Evolutionary conservation across 306 rosid species (phyloP).

Genomic region (Vigna nakashimae): DNA sequence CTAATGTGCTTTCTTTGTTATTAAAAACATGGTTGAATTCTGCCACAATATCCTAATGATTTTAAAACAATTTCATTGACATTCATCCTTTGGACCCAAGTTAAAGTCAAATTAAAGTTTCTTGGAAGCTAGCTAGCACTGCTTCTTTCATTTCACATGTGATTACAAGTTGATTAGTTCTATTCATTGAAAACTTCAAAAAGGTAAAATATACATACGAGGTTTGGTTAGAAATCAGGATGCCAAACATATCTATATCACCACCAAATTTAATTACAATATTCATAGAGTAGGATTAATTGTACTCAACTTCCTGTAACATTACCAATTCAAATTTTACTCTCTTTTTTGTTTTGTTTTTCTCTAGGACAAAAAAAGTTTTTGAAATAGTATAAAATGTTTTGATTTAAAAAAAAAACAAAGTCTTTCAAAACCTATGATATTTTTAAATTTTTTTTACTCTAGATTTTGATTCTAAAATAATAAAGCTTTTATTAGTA

Average conservation of each 20-base stretch:
- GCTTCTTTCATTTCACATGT: conserved; percentile 16
- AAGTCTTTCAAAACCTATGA: too few species aligned
- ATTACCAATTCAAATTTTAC: background rate
- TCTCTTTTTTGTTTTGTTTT: too few species aligned
- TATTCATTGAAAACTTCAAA: conserved; percentile 42
- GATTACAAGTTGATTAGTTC: conserved; percentile 41
- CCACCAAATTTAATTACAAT: background rate
- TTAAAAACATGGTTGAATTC: background rate
- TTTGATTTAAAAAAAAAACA: too few species aligned
- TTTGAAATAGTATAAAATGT: too few species aligned
- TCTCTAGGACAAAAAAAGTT: too few species aligned
- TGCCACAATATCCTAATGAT: background rate
- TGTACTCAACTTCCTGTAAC: background rate
- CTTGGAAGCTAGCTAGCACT: conserved; percentile 7
- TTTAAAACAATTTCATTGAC: conserved; percentile 10
- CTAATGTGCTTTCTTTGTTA: background rate
- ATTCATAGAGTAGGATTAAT: background rate
- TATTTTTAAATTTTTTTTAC: too few species aligned
- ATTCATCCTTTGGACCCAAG: background rate
- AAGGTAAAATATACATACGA: background rate
- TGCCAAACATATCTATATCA: background rate
- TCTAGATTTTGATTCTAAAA: too few species aligned
- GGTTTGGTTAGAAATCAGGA: background rate
- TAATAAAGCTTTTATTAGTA: too few species aligned
- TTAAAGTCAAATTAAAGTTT: conserved; percentile 37